Evolutionary conservation across 225 moss, liverwort and hornwort genomes (phyloP), one percentile per base, ranked within the genome.

Genomic region (Physcomitrium patens): DNA sequence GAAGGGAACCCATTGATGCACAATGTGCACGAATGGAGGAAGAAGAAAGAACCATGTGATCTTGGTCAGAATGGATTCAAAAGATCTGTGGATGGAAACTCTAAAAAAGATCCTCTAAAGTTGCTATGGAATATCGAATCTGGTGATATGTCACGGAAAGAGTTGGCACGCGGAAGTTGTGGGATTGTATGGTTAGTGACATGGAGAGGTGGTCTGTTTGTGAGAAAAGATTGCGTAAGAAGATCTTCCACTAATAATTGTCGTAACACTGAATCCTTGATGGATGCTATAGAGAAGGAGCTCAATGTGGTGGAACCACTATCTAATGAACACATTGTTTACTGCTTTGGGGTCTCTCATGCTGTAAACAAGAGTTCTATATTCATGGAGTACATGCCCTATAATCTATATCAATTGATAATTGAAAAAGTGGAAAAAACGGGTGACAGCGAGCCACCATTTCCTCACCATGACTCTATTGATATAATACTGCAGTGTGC

Each of bases 381-480:
- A 0, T 75, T 67, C 70, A 83, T 83, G 83, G 79, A 83, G 62
- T 70, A 19, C 14, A 74, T 83, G 79, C 66, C 75, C 18, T 45
- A 19, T 18, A 75, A 83, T 72, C 79, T 83, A 18, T 24, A 0
- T 0, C 5, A 31, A 10, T 63, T 63, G n/a, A 48, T 76, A 47
- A 0, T 57, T 0, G 78, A 82, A 3, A 57, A 45, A 52, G 58
- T 46, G n/a, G 64, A 53, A 10, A 22, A 15, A 12, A 54, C 5
- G 4, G 63, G 16, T 20, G 63, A 28, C 2, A 16, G 8, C 28
- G 10, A 66, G 69, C 77, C 77, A 66, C 84, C 80, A 3, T 80
- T 84, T 43, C 60, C 14, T 0, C 73, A 57, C 70, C 73, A 23
- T 7, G 77, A 73, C 0, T 77, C 77, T 3, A 3, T 80, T 16